These are phyloP conservation scores for Phytophthora sp. DNA, from an alignment of 352 stramenopile species.

Conservation along the genomic window DNA sequence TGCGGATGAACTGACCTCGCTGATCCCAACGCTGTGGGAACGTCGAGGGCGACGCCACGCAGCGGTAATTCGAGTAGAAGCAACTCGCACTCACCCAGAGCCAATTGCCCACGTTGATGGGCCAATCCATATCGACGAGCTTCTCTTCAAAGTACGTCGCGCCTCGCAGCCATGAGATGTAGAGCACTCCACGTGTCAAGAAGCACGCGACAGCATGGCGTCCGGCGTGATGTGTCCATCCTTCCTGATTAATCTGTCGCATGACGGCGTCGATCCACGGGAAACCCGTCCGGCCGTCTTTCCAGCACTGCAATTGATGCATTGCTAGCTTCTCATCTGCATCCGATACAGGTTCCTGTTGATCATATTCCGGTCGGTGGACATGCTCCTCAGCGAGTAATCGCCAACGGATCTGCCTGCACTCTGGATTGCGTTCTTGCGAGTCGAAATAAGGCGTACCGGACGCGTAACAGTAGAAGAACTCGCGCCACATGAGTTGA, in stretches of 20 bases:
- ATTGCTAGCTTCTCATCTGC: conserved; percentile 56
- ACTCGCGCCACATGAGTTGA: conserved; percentile 96
- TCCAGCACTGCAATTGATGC: conserved; percentile 86
- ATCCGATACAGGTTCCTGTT: conserved; percentile 10
- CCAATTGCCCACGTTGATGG: conserved; percentile 98
- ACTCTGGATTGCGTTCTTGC: conserved; percentile 91
- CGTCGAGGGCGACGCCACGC: conserved; percentile 92
- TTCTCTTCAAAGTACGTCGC: conserved; percentile 91
- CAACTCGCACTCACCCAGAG: conserved; percentile 94
- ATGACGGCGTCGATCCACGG: conserved; percentile 98
- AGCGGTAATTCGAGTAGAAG: conserved; percentile 97
- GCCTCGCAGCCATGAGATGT: conserved; percentile 93
- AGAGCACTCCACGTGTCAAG: conserved; percentile 95
- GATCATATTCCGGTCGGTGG: conserved; percentile 17
- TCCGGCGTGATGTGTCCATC: conserved; percentile 86
- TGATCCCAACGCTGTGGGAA: conserved; percentile 96
- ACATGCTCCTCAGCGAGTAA: conserved; percentile 43
- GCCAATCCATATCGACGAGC: conserved; percentile 96
- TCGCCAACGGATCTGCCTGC: conserved; percentile 78
- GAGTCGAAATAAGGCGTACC: conserved; percentile 83
- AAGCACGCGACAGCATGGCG: conserved; percentile 97
- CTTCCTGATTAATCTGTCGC: conserved; percentile 89
- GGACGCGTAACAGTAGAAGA: conserved; percentile 88
- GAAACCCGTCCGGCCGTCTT: conserved; percentile 94
- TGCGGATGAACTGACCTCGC: conserved; percentile 89